These are phyloP conservation scores for Psophocarpus tetragonolobus DNA, from an alignment of 306 rosid species.

Conservation along the genomic window DNA sequence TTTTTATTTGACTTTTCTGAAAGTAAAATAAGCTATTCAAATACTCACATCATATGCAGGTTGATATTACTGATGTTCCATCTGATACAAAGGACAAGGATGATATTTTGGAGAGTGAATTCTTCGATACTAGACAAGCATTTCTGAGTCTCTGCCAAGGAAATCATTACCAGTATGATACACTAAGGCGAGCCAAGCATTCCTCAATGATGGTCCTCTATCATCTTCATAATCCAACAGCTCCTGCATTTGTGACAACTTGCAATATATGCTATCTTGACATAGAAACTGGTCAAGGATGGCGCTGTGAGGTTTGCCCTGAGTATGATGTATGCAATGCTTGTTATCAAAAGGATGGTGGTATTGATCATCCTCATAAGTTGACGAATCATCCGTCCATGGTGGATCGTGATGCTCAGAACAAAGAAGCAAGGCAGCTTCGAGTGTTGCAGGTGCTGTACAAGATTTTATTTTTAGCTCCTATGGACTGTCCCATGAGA, in stretches of 20 bases:
- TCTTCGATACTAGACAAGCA: slow-evolving; percentile 99
- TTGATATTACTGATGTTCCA: slow-evolving; percentile 73
- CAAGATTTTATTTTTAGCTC: neutral
- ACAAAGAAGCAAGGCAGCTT: slow-evolving; percentile 89
- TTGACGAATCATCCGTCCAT: slow-evolving; percentile 93
- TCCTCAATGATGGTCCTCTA: slow-evolving; percentile 99
- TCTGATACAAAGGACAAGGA: slow-evolving; percentile 92
- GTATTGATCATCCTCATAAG: slow-evolving; percentile 86
- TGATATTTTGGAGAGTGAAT: slow-evolving; percentile 98
- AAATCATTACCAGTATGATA: slow-evolving; percentile 96
- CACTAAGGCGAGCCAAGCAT: slow-evolving; percentile 96
- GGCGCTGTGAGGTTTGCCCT: slow-evolving; percentile 97
- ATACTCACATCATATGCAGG: slow-evolving; percentile 48
- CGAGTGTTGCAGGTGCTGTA: slow-evolving; percentile 77
- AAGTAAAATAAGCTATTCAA: neutral
- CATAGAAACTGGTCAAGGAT: slow-evolving; percentile 96
- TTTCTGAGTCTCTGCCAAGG: slow-evolving; percentile 99
- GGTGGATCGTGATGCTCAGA: slow-evolving; percentile 95
- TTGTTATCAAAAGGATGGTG: slow-evolving; percentile 92
- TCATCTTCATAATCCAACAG: slow-evolving; percentile 99
- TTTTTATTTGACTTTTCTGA: neutral
- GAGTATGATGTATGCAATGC: slow-evolving; percentile 92
- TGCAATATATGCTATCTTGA: slow-evolving; percentile 85
- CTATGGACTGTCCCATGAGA: neutral
- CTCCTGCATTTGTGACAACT: slow-evolving; percentile 87